Conservation (phyloP, 2,329 filamentous ascomycete genomes). For the Taxawa tesnikishii region DNA sequence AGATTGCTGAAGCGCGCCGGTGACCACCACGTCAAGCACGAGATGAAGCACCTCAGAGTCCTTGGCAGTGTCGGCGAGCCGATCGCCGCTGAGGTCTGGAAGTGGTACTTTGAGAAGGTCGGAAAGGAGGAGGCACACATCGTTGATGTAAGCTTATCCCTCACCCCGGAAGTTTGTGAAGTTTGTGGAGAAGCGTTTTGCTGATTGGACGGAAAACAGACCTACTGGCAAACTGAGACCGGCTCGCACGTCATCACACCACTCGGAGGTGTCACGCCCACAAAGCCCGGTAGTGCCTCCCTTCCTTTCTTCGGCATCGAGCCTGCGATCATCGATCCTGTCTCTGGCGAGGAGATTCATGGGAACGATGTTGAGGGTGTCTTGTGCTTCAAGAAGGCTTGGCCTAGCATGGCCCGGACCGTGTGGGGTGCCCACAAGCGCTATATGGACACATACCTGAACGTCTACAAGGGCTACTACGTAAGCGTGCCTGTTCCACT, state of each 20-base stretch:
- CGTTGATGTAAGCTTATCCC: constrained; percentile 64
- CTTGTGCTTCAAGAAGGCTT: constrained; percentile 90
- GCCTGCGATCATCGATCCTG: constrained; percentile 91
- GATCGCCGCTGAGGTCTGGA: constrained; percentile 96
- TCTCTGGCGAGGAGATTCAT: constrained; percentile 82
- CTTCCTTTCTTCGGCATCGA: constrained; percentile 98
- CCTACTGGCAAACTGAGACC: constrained; percentile 99
- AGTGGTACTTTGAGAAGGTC: constrained; percentile 96
- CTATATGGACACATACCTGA: constrained; percentile 97
- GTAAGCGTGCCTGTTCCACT: constrained; percentile 43
- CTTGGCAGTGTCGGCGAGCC: constrained; percentile 94
- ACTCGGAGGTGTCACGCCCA: constrained; percentile 83
- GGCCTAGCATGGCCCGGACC: constrained; percentile 97
- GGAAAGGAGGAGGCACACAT: constrained; percentile 89
- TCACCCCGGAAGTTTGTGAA: not conserved
- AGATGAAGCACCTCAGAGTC: constrained; percentile 82
- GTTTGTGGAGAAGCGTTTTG: constrained; percentile 3
- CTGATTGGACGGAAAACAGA: constrained; percentile 40
- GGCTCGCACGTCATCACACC: constrained; percentile 94
- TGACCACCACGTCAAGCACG: constrained; percentile 76
- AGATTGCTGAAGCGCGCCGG: constrained; percentile 90
- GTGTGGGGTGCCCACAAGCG: constrained; percentile 97
- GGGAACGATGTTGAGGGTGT: constrained; percentile 98
- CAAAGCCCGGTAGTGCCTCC: constrained; percentile 91
- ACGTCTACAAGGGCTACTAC: constrained; percentile 97